These are phyloP conservation scores for Agaricus sinodeliciosus DNA, from an alignment of 768 basidiomycete genomes.

Conservation along the genomic window DNA sequence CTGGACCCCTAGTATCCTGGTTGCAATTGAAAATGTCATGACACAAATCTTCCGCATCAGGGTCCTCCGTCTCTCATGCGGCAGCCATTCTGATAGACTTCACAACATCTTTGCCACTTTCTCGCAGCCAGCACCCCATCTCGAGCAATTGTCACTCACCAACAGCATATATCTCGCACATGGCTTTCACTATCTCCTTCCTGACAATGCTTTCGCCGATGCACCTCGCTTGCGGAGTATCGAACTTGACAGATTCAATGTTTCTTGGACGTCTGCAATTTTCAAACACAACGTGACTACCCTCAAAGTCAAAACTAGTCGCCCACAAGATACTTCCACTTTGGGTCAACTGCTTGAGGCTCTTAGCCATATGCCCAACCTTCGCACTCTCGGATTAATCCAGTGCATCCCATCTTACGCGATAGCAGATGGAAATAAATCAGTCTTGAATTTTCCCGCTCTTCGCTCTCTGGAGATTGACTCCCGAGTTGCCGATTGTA, in stretches of 20 bases:
- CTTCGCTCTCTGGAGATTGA: neutral
- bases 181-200: neutral
- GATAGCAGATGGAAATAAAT: neutral
- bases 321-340: neutral
- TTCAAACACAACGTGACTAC: conserved; percentile 6
- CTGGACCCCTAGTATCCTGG: conserved; percentile 17
- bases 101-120: neutral
- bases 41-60: conserved; percentile 26
- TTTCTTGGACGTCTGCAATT: conserved; percentile 1
- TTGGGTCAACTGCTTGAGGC: conserved; percentile 3
- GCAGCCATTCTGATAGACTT: neutral
- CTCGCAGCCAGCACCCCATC: neutral
- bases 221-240: conserved; percentile 3
- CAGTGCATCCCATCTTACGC: neutral
- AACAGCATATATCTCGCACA: neutral
- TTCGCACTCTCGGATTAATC: neutral
- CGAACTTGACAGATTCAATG: neutral
- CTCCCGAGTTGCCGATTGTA: neutral
- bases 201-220: neutral
- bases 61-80: conserved; percentile 24
- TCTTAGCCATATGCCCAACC: neutral
- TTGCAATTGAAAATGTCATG: conserved; percentile 15
- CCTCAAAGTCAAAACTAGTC: neutral
- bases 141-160: neutral
- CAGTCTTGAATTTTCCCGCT: neutral